Evolutionary conservation across 2,329 filamentous ascomycete species (phyloP), one percentile per base, ranked within the genome.

Genomic region (Cladobotryum mycophilum): DNA sequence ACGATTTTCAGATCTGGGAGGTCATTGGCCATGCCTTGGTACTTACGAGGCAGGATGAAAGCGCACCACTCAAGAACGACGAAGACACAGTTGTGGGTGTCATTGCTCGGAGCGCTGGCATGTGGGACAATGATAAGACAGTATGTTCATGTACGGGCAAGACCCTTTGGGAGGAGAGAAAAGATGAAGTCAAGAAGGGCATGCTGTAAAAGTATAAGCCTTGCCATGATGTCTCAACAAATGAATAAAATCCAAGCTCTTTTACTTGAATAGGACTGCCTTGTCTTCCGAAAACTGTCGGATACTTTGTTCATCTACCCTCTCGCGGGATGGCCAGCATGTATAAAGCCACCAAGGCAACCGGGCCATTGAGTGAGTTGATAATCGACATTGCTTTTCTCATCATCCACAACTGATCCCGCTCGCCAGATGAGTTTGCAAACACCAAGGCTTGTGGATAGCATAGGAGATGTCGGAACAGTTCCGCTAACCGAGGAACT

Each of bases 51-150:
- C 76, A 83, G 67, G 72, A 81, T 52, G 80, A 84, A 58, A 56
- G 53, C 30, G 43, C 49, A 12, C 76, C 80, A 63, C 71, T 85
- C 59, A 76, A 77, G 60, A 91, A 96, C 59, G 88, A 96, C 64
- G 78, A 84, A 49, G 82, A 95, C 66, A 96, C 90, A 17, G 75
- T 96, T 46, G 88, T 96, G 2, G 93, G 93, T 8, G 91, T 99
- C 47, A 89, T 99, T 70, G 93, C 93, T 45, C 79, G 93, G 64
- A 96, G 91, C 68, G 92, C 93, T 14, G 93, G 93, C n/a, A 86
- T 96, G 55, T 99, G 93, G 93, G 92, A 96, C 68, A 96, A 99
- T 62, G 89, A 96, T 67, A 99, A 97, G 79, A 96, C 88, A 42
- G 92, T 99, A 5, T 99, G 93, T 68, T 96, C 90, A 44, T 99